Conservation (phyloP, 352 stramenopile species). For the Globisporangium canariense region DNA sequence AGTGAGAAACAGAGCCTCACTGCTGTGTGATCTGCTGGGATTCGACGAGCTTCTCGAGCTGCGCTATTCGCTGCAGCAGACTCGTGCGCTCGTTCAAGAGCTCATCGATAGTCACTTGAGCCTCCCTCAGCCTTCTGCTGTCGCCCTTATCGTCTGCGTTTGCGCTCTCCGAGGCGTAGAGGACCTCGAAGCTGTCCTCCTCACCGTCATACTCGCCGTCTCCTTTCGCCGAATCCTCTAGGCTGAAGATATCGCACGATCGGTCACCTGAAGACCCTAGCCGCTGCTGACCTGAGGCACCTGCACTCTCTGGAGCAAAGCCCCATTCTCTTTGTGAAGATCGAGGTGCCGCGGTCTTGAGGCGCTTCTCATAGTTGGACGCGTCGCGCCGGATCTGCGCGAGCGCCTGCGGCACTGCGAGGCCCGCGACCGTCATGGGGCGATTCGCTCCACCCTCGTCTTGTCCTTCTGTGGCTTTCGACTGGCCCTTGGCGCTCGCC, state of each 20-base stretch:
- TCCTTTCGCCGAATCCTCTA: slow-evolving; percentile 34
- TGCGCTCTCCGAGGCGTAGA: neutral
- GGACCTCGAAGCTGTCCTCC: slow-evolving; percentile 18
- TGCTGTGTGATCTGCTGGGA: slow-evolving; percentile 1
- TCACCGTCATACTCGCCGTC: slow-evolving; percentile 27
- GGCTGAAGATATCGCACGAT: slow-evolving; percentile 17
- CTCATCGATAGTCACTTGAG: slow-evolving; percentile 15
- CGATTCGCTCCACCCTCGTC: slow-evolving; percentile 5
- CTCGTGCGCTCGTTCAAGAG: slow-evolving; percentile 33
- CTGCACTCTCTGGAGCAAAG: neutral
- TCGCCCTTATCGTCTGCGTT: neutral
- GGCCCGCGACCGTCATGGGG: slow-evolving; percentile 51
- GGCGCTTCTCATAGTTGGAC: slow-evolving; percentile 35
- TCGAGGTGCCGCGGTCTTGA: slow-evolving; percentile 38
- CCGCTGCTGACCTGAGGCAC: neutral
- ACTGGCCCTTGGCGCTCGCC: slow-evolving; percentile 20
- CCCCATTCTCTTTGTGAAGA: neutral
- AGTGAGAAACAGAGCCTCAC: neutral
- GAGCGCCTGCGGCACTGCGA: slow-evolving; percentile 44
- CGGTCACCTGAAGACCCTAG: neutral
- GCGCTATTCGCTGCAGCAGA: slow-evolving; percentile 36
- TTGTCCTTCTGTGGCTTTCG: neutral
- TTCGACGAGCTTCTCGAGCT: slow-evolving; percentile 34
- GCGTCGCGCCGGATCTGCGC: slow-evolving; percentile 42
- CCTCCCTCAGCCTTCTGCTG: neutral